Evolutionary conservation across 495 filamentous ascomycete species (phyloP).

Genomic region (Aspergillus hancockii): DNA sequence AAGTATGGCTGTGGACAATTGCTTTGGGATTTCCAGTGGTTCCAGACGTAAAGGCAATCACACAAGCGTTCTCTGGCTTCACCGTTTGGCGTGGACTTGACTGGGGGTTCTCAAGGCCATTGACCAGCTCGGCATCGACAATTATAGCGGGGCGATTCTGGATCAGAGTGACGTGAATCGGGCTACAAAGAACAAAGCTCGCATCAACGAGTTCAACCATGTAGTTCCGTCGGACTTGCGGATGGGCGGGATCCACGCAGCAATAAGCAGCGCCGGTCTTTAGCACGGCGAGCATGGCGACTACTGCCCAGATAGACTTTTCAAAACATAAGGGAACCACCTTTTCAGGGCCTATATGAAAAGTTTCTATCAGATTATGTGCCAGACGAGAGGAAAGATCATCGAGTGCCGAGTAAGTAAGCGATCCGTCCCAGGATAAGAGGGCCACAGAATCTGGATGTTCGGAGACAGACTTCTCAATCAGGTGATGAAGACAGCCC

Average conservation of each 20-base stretch:
- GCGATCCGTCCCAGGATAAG: constrained; percentile 47
- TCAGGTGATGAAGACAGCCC: constrained; percentile 48
- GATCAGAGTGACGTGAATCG: constrained; percentile 27
- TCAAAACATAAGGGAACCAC: constrained; percentile 46
- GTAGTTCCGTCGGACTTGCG: constrained; percentile 38
- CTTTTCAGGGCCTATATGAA: constrained; percentile 21
- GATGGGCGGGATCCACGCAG: constrained; percentile 39
- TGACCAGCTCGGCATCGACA: constrained; percentile 27
- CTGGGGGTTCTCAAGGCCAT: constrained; percentile 1
- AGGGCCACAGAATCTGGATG: constrained; percentile 40
- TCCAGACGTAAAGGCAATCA: constrained; percentile 53
- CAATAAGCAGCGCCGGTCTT: constrained; percentile 42
- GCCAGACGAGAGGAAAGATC: constrained; percentile 35
- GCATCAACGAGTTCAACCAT: constrained; percentile 36
- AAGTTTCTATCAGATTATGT: constrained; percentile 24
- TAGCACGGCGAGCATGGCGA: constrained; percentile 46
- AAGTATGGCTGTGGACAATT: constrained; percentile 49
- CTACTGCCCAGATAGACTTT: constrained; percentile 47
- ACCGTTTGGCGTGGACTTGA: not conserved
- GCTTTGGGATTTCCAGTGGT: constrained; percentile 57
- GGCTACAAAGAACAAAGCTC: constrained; percentile 26
- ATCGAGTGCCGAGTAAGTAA: constrained; percentile 48
- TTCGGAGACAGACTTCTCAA: constrained; percentile 35
- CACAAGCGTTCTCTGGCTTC: constrained; percentile 31
- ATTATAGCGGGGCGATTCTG: constrained; percentile 33